Percentiles rank a stretch among this genome's conserved stretches.
These are phyloP conservation scores for Sporisorium sorghi DNA, from an alignment of 1,284 basidiomycete species.

Conservation along the genomic window DNA sequence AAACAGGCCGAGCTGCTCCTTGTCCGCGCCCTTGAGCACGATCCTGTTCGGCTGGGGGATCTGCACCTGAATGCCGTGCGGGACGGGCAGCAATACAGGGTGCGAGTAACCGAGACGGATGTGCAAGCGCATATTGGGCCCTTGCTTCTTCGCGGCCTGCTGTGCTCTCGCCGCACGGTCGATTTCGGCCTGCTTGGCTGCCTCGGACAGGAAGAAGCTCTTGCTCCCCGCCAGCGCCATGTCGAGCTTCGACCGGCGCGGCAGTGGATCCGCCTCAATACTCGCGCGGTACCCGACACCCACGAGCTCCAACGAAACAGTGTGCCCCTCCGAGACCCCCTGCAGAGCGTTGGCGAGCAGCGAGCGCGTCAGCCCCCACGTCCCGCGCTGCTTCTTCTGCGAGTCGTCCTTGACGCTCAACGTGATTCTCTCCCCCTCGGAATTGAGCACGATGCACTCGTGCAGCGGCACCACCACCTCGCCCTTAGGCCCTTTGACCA, in stretches of 20 bases:
- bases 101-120: conserved; percentile 84
- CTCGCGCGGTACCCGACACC: conserved; percentile 94
- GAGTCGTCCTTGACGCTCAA: conserved; percentile 80
- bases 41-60: conserved; percentile 72
- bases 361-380: conserved; percentile 93
- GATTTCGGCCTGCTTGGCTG: conserved; percentile 49
- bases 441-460: conserved; percentile 45
- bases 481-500: conserved; percentile 62
- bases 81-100: conserved; percentile 84
- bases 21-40: conserved; percentile 73
- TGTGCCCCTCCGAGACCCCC: conserved; percentile 90
- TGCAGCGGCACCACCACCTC: conserved; percentile 61
- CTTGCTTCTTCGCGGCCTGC: conserved; percentile 25
- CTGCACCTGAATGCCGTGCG: conserved; percentile 68
- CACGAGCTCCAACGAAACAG: conserved; percentile 84
- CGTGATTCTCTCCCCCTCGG: conserved; percentile 12
- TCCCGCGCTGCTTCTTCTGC: conserved; percentile 81
- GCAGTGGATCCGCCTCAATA: conserved; percentile 82
- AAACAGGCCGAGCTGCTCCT: conserved; percentile 81
- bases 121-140: conserved; percentile 52
- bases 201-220: conserved; percentile 51
- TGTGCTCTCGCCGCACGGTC: conserved; percentile 19
- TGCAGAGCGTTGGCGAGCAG: conserved; percentile 87
- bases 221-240: conserved; percentile 38
- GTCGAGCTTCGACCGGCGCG: conserved; percentile 44